Conservation (phyloP, 2,329 filamentous ascomycete species). For the Fusarium transvaalense region DNA sequence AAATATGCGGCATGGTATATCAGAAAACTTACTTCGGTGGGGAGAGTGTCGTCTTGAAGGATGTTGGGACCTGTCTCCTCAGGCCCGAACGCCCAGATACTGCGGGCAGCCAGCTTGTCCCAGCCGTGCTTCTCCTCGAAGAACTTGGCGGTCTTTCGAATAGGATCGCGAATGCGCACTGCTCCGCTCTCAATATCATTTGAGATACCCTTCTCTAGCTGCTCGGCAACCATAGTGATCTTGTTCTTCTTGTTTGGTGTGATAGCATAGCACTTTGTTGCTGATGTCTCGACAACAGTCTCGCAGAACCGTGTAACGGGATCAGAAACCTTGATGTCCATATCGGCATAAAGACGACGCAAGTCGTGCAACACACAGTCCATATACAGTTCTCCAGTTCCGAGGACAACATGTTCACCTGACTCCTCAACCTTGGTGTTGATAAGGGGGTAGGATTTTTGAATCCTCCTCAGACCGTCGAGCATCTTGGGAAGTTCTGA, state of each 20-base stretch:
- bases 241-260: conserved; percentile 99
- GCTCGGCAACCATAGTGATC: conserved; percentile 97
- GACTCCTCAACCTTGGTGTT: conserved; percentile 98
- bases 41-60: conserved; percentile 94
- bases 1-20: neutral
- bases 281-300: conserved; percentile 96
- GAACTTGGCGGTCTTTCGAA: conserved; percentile 93
- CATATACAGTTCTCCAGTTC: conserved; percentile 99
- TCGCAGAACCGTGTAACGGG: conserved; percentile 98
- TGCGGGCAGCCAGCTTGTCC: conserved; percentile 92
- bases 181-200: conserved; percentile 92
- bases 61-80: conserved; percentile 97
- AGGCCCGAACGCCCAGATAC: conserved; percentile 98
- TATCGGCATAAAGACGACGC: conserved; percentile 92
- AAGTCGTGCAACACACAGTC: conserved; percentile 97
- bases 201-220: conserved; percentile 92
- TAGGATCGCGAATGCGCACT: conserved; percentile 92
- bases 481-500: conserved; percentile 99
- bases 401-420: conserved; percentile 93
- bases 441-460: conserved; percentile 96
- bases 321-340: conserved; percentile 99
- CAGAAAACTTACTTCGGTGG: conserved; percentile 75
- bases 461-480: conserved; percentile 94
- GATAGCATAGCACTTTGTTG: conserved; percentile 97
- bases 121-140: conserved; percentile 98